Evolutionary conservation across 2,329 filamentous ascomycete species (phyloP), one percentile per base, ranked within the genome.

Genomic region (Exserohilum rostratum): DNA sequence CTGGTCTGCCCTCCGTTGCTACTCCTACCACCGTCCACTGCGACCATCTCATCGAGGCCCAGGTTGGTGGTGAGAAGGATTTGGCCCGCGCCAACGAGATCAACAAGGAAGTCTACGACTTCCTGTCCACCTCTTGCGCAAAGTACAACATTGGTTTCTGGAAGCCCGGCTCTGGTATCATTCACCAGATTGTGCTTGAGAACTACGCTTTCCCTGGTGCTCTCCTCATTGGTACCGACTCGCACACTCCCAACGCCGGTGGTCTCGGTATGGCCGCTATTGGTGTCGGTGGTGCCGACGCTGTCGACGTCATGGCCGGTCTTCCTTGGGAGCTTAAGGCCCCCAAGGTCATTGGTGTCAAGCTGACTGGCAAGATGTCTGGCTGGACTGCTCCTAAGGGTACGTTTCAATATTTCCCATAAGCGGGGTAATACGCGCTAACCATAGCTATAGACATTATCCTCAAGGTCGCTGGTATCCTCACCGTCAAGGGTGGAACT

Each of bases 81-180:
- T 83, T 98, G 78, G 89, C 86, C 59, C 87, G 93, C 73, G 95
- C 95, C 70, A 83, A 93, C 73, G 85, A 87, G 69, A 96, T 96
- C 82, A 98, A 98, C 88, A 96, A 96, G 85, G 93, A 98, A 80
- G 95, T 99, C 69, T 99, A 98, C 82, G 90, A 98, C 81, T 99
- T 99, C 85, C 82, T 99, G 75, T 86, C 92, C 59, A 88, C 88
- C 61, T 90, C 93, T 65, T 98, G 93, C 78, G 93, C 93, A 75
- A 99, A 98, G 85, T 99, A 98, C 85, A 93, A 98, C 85, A 98
- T 98, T 78, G 95, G 95, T 83, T 98, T 98, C 89, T 99, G 95
- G 95, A 91, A 87, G 79, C 95, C 95, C 64, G 95, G 95, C 70
- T 97, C 93, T 76, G 95, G 95, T 85, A 99, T 98, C 78, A 99